Base-by-base conservation (phyloP, 257 asterid species). In the Nyctanthes arbortristis region DNA sequence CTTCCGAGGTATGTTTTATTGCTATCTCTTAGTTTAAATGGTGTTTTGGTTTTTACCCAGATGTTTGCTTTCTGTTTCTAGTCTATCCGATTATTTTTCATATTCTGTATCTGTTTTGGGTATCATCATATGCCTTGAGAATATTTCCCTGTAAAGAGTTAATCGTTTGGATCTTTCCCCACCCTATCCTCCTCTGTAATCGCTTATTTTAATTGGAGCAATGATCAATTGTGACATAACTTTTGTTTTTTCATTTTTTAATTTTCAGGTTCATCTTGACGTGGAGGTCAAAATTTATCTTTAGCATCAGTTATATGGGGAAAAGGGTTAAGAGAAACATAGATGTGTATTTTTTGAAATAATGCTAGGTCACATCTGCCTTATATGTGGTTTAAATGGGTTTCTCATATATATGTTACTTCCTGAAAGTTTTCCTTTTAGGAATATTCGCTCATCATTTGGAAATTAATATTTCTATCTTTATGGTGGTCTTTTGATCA, bases 191-290 rank as follows among this genome's bases (percentile, higher is more conserved):
- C 36, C 35, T 37, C 56, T 52, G 13, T 20, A 60, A 61, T 36
- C 25, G 36, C 45, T 60, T 43, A 9, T 35, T 22, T n/a, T 14
- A n/a, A 22, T 52, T 22, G 3, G 59, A 33, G 34, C 36, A 65
- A 33, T 64, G 66, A 61, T 59, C 22, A 30, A 16, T 66, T 61
- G 54, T 5, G 64, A 27, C 66, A 39, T 13, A 25, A 34, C 39
- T 36, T 47, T 34, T 61, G 45, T 16, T 36, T 54, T 27, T 45
- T n/a, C n/a, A n/a, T n/a, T n/a, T n/a, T n/a, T n/a, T n/a, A n/a
- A n/a, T n/a, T n/a, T n/a, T 18, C 34, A 5, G 67, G 49, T 63
- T 58, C 39, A 13, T 10, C 57, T 65, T 32, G 64, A 45, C 65
- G 39, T 62, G 24, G 27, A 30, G 59, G 30, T 22, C 13, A 43